Base-by-base conservation (phyloP, 345 rosid genomes). In the Mangifera indica region DNA sequence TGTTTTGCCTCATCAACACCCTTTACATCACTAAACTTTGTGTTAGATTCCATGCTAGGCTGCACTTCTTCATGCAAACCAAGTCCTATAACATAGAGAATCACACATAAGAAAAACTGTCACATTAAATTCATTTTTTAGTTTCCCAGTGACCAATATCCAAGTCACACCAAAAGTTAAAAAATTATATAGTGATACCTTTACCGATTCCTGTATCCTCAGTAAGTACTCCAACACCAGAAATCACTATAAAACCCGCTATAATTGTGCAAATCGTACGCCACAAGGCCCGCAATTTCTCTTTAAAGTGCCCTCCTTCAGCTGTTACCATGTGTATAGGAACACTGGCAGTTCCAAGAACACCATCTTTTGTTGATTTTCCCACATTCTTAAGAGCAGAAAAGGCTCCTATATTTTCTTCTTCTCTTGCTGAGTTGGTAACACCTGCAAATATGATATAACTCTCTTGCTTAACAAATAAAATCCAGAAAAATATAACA, bases 1-100 rank as follows among this genome's bases (percentile, higher is more conserved):
- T 95, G 82, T 77, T 93, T 92, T 70, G 99, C 99, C 88, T 95
- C 98, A 82, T 93, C 98, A 78, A 95, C 97, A 63, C 97, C 97
- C 77, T 95, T 95, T 10, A 93, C 98, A 61, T 95, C 97, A 56
- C 79, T 85, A 77, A 95, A 95, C 81, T 92, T 95, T 68, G 99
- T 92, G 80, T 81, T 87, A 0, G 97, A 88, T 81, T 89, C 98
- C 91, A 89, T 82, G 82, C 86, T 93, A 26, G 98, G 97, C 79
- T 89, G 98, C 69, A 95, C 98, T 81, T 95, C 98, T 75, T 95
- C 98, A 34, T 95, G 87, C 52, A 95, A 83, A 72, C 96, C 93
- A 62, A 95, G 96, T 79, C 97, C 99, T 91, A 76, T 54, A 29
- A 78, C 34, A 72, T 32, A 53, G 59, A 70, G 60, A 54, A 49